Percentiles rank a stretch among this genome's conserved stretches.
These are phyloP conservation scores for Eucalyptus lansdowneana DNA, from an alignment of 345 rosid genomes.

Conservation along the genomic window DNA sequence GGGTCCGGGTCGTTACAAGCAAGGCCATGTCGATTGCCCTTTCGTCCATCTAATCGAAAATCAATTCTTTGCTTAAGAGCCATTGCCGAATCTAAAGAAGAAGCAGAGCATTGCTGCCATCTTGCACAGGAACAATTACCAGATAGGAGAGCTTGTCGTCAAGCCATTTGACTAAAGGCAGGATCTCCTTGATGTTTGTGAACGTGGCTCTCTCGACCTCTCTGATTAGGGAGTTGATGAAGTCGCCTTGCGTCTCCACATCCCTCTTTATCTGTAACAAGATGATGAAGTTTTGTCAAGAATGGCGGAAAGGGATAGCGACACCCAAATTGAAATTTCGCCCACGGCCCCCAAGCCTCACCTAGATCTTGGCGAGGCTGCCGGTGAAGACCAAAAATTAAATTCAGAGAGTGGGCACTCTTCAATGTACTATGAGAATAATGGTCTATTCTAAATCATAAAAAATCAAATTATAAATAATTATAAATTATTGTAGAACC, in stretches of 20 bases:
- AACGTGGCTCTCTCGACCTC: conserved; percentile 78
- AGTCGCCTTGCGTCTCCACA: conserved; percentile 88
- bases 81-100: background rate
- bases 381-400: no score
- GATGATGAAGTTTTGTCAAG: background rate
- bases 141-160: conserved; percentile 84
- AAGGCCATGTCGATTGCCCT: accelerated
- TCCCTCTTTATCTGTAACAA: conserved; percentile 60
- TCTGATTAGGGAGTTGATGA: conserved; percentile 69
- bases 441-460: no score
- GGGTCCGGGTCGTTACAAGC: no score
- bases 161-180: conserved; percentile 92
- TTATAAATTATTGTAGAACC: no score
- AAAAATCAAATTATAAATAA: no score
- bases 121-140: conserved; percentile 8
- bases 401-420: no score
- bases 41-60: no score
- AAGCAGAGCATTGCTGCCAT: no score
- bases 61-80: no score
- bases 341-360: no score
- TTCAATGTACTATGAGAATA: no score
- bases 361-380: no score
- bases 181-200: conserved; percentile 67
- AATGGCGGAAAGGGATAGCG: background rate
- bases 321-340: background rate